phyloP scores from a whole-genome alignment of 495 filamentous ascomycete species.

The Penicillium tannophilum region DNA sequence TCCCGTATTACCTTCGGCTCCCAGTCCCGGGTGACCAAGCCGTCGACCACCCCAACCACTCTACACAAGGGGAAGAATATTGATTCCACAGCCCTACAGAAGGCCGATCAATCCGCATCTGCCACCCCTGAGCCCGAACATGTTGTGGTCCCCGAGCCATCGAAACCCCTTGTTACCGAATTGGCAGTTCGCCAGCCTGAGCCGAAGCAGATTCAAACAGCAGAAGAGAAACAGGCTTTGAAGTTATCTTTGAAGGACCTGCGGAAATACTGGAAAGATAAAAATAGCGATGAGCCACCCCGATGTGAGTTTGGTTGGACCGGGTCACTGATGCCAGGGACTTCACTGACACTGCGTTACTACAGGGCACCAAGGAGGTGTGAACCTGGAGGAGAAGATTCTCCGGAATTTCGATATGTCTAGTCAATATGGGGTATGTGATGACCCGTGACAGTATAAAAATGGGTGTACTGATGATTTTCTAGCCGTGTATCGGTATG shows the following conservation, averaged over 20 bases:
- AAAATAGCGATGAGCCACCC: slow-evolving; percentile 62
- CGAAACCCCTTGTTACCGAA: slow-evolving; percentile 51
- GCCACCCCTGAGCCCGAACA: slow-evolving; percentile 33
- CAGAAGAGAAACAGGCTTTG: slow-evolving; percentile 57
- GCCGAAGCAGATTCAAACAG: slow-evolving; percentile 44
- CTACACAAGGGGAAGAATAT: slow-evolving; percentile 53
- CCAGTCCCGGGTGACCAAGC: slow-evolving; percentile 72
- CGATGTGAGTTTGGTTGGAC: slow-evolving; percentile 35
- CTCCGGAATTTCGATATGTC: slow-evolving; percentile 86
- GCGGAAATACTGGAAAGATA: slow-evolving; percentile 67
- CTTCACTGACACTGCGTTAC: slow-evolving; percentile 13
- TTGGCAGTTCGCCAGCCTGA: slow-evolving; percentile 45
- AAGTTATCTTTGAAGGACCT: slow-evolving; percentile 66
- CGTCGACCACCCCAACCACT: slow-evolving; percentile 46
- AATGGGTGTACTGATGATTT: slow-evolving; percentile 20
- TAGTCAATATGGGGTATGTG: slow-evolving; percentile 83
- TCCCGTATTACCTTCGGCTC: slow-evolving; percentile 75
- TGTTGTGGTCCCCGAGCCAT: slow-evolving; percentile 22
- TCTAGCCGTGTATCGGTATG: slow-evolving; percentile 87
- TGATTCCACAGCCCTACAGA: slow-evolving; percentile 30
- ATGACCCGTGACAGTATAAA: too few species aligned
- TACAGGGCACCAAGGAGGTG: slow-evolving; percentile 69
- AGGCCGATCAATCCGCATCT: slow-evolving; percentile 39
- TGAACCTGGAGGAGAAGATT: slow-evolving; percentile 79
- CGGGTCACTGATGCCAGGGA: neutral